Percentiles rank a stretch among this genome's conserved stretches.
These are phyloP conservation scores for Phaffia tasmanica DNA, from an alignment of 768 basidiomycete species.

Conservation along the genomic window DNA sequence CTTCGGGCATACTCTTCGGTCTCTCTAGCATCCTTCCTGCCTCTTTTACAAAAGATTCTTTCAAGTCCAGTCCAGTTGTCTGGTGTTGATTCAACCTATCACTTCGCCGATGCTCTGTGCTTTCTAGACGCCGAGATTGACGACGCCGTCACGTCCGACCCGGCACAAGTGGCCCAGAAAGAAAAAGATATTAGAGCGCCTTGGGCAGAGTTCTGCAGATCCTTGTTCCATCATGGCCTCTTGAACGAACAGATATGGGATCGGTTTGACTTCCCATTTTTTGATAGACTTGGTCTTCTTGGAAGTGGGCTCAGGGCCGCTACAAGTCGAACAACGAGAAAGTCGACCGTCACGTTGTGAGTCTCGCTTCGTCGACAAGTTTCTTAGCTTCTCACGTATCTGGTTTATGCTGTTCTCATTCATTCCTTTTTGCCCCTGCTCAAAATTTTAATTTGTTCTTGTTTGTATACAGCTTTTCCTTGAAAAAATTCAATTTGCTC, in stretches of 20 bases:
- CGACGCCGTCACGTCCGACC: too few relatives aligned
- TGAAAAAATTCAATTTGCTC: conserved; percentile 89
- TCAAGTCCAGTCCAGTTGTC: too few relatives aligned
- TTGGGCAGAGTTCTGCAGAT: conserved; percentile 16
- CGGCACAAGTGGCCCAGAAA: too few relatives aligned
- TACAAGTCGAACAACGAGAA: conserved; percentile 4
- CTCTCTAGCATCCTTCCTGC: too few relatives aligned
- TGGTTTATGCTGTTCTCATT: not conserved
- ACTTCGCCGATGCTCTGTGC: too few relatives aligned
- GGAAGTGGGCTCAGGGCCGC: not conserved
- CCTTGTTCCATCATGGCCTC: conserved; percentile 3
- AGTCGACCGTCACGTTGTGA: conserved; percentile 8
- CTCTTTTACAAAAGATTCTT: too few relatives aligned
- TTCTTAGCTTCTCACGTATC: not conserved
- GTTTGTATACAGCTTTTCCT: conserved; percentile 17
- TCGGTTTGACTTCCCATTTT: conserved; percentile 17
- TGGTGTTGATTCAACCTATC: too few relatives aligned
- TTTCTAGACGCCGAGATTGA: too few relatives aligned
- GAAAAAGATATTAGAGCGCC: too few relatives aligned
- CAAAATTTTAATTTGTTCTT: not conserved
- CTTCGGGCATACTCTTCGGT: too few relatives aligned
- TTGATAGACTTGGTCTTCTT: not conserved
- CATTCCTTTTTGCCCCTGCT: not conserved
- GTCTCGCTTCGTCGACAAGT: not conserved
- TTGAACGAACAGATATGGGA: not conserved